Conservation (phyloP, 768 basidiomycete genomes). For the Tricholoma hemisulphureum region DNA sequence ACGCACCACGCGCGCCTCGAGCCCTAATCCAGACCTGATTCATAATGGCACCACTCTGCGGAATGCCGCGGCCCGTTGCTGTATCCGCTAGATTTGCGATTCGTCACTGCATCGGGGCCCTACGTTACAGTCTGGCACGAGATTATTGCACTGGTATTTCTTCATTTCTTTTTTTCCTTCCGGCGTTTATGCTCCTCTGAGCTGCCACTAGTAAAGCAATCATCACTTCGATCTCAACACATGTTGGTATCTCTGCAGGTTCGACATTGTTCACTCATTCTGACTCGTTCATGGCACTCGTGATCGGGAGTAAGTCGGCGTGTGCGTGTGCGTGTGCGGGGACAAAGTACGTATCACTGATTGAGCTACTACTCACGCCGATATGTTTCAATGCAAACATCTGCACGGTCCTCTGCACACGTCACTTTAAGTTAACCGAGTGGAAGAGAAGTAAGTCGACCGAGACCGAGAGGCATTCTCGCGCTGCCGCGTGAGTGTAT, state of each 20-base stretch:
- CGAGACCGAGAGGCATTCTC: slow-evolving; percentile 11
- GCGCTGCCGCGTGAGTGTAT: slow-evolving; percentile 23
- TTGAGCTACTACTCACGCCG: too few species aligned
- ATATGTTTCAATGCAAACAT: not conserved
- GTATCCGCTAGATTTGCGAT: not conserved
- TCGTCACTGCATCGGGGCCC: not conserved
- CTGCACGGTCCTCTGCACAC: not conserved
- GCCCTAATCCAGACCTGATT: not conserved
- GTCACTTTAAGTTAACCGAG: not conserved
- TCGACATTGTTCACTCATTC: slow-evolving; percentile 22
- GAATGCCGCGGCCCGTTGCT: not conserved
- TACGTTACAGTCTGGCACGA: not conserved
- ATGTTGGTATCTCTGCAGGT: slow-evolving; percentile 4
- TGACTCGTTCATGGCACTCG: not conserved
- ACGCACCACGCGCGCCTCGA: not conserved
- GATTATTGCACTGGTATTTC: not conserved
- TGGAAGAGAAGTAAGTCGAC: not conserved
- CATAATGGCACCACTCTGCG: not conserved
- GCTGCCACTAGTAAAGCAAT: slow-evolving; percentile 5
- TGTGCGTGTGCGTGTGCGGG: slow-evolving; percentile 2
- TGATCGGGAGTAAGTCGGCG: not conserved
- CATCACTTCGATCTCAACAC: slow-evolving; percentile 1
- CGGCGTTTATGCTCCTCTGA: not conserved
- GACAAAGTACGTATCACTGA: slow-evolving; percentile 1
- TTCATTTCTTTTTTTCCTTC: not conserved